Base-by-base conservation (phyloP, 805 yeast species). In the Debaryomyces tyrocola region DNA sequence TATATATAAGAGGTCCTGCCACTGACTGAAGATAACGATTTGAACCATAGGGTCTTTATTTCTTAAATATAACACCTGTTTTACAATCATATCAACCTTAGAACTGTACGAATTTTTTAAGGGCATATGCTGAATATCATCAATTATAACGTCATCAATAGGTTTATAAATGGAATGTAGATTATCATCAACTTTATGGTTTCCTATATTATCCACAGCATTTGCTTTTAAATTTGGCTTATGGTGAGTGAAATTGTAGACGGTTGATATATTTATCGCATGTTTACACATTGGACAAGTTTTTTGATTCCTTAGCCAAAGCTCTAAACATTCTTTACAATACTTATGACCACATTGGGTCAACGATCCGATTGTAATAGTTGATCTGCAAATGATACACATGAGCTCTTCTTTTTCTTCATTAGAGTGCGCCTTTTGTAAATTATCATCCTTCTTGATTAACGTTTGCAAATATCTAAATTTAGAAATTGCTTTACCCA, bases 321-420 rank as follows among this genome's bases (percentile, higher is more conserved):
- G 82, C 15, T 69, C 75, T 33, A 94, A 70, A 63, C 99, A 94
- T 1, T 80, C 87, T 47, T 81, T 79, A 62, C 99, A 94, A 60
- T 86, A 94, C 54, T 83, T 83, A 65, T 94, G 99, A 0, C 98
- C 98, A 74, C 99, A 94, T 8, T 82, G 82, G 0, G 96, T 85
- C 46, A 94, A 70, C 0, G 94, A 78, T 0, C 99, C 99, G 34
- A 82, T 73, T 2, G 79, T 71, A 41, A 90, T 88, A 1, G 78
- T 61, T 4, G 83, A 76, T 17, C 86, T 80, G 62, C 99, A 94
- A 49, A 94, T 91, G 28, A 84, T 78, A 64, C 99, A 94, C 15
- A 76, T 64, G 44, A 75, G 60, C 8, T 73, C 79, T 6, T 74
- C 75, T 8, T 67, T 69, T 10, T 52, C 57, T 6, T 51, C 57